Evolutionary conservation across 164 flowering plant species (phyloP).

Genomic region (Buxus sempervirens): DNA sequence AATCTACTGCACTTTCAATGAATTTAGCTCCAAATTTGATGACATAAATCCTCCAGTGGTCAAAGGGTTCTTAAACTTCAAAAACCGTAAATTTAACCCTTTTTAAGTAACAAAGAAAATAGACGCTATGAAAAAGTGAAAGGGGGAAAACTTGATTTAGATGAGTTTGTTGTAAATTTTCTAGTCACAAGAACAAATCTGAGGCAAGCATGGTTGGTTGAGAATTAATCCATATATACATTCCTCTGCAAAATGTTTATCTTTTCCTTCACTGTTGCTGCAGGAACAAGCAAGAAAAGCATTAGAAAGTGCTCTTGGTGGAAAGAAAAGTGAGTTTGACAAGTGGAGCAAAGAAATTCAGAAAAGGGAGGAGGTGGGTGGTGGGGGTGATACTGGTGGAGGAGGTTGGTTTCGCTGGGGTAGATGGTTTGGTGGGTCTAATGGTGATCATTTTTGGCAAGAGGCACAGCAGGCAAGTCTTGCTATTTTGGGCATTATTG

Average conservation of each 20-base stretch:
- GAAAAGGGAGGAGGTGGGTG: slow-evolving; percentile 63
- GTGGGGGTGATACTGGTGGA: slow-evolving; percentile 61
- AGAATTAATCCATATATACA: neutral
- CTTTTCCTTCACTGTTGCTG: slow-evolving; percentile 2
- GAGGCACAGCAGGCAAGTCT: slow-evolving; percentile 74
- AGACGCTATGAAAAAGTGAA: too few relatives aligned
- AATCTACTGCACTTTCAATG: too few relatives aligned
- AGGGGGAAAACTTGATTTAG: too few relatives aligned
- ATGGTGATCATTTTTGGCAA: slow-evolving; percentile 79
- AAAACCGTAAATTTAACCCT: too few relatives aligned
- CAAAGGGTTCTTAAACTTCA: too few relatives aligned
- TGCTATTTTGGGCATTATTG: slow-evolving; percentile 56
- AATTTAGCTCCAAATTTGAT: too few relatives aligned
- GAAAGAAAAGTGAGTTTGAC: slow-evolving; percentile 78
- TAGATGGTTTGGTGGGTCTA: slow-evolving; percentile 69
- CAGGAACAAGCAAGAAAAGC: slow-evolving; percentile 94
- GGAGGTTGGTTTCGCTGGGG: slow-evolving; percentile 91
- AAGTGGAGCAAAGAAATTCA: slow-evolving; percentile 89
- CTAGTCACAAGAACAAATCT: neutral
- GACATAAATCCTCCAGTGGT: too few relatives aligned
- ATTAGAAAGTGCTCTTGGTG: slow-evolving; percentile 87
- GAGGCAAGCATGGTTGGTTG: neutral
- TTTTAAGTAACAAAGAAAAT: too few relatives aligned
- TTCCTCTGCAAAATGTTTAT: neutral
- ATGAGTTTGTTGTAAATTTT: neutral